Evolutionary conservation across 768 basidiomycete species (phyloP), one percentile per base, ranked within the genome.

Genomic region (Antrodiella citrinella): DNA sequence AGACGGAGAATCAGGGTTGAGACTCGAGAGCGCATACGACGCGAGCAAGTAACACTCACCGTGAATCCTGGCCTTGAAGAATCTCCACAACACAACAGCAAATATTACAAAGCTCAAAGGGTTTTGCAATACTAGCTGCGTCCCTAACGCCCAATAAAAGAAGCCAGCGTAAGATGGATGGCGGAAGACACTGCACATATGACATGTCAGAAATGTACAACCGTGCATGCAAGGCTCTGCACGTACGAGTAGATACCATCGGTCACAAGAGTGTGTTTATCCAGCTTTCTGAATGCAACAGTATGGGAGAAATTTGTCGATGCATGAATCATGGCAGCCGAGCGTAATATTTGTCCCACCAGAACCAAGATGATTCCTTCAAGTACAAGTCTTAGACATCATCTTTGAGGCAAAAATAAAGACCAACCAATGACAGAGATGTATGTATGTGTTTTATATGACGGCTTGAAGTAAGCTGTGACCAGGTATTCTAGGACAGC

Each of bases 81-180:
- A 99, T 44, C 77, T 72, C 81, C 88, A 93, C 4, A 98, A 71
- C 1, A 93, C 65, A 30, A 77, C 54, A 1, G 74, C 59, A 61
- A 86, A 98, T 1, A 80, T 64, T 2, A 82, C 41, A 55, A 89
- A 82, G 12, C 82, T 81, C 13, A 92, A 24, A 0, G 87, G 79
- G 62, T 98, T 99, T 62, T 92, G 92, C 19, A 98, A 73, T 0
- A 91, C 78, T 30, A 98, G 68, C 64, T 99, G 96, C 0, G 92
- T 96, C 2, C 94, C 92, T 22, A 99, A 61, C 0, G 92, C 93
- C 96, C 96, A 98, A 65, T 95, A 98, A 66, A 89, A 95, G 72
- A 97, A 99, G 2, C 94, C 96, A 1, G 90, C 80, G 58, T 99
- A 99, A 0, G 95, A 96, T 10, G 96, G 96, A 67, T 99, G 96